Percentiles rank a stretch among this genome's conserved stretches.
These are phyloP conservation scores for Eucalyptus polybractea DNA, from an alignment of 345 rosid species.

Conservation along the genomic window DNA sequence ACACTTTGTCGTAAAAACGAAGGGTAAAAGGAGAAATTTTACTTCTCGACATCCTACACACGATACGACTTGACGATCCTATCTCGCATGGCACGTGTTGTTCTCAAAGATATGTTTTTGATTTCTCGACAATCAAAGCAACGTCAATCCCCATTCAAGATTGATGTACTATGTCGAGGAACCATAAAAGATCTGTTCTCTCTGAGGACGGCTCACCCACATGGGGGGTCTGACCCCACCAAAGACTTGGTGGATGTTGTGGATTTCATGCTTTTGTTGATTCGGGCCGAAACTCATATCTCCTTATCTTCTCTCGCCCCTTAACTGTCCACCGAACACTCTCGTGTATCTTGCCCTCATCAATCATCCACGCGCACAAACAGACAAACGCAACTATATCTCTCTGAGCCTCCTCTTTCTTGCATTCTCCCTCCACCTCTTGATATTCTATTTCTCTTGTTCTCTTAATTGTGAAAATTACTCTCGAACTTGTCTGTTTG, in stretches of 20 bases:
- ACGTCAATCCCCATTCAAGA: background rate
- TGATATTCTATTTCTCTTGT: background rate
- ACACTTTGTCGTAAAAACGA: background rate
- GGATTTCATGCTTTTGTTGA: conserved; percentile 1
- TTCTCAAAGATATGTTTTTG: background rate
- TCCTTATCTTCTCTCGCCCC: conserved; percentile 12
- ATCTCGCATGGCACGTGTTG: background rate
- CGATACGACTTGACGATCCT: background rate
- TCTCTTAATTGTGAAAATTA: background rate
- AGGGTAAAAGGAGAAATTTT: background rate
- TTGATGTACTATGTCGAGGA: background rate
- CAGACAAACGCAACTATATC: background rate
- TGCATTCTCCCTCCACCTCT: background rate
- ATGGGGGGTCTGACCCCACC: background rate
- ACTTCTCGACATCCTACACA: background rate
- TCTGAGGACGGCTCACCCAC: background rate
- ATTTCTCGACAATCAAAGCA: background rate
- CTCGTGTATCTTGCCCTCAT: background rate
- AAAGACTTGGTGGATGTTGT: background rate
- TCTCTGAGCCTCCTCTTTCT: background rate
- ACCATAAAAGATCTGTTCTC: background rate
- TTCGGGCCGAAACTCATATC: background rate
- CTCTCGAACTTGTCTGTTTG: background rate
- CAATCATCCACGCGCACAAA: background rate
- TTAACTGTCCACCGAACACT: background rate